Conservation (phyloP, 805 yeast genomes). For the Metschnikowia gelsemii region DNA sequence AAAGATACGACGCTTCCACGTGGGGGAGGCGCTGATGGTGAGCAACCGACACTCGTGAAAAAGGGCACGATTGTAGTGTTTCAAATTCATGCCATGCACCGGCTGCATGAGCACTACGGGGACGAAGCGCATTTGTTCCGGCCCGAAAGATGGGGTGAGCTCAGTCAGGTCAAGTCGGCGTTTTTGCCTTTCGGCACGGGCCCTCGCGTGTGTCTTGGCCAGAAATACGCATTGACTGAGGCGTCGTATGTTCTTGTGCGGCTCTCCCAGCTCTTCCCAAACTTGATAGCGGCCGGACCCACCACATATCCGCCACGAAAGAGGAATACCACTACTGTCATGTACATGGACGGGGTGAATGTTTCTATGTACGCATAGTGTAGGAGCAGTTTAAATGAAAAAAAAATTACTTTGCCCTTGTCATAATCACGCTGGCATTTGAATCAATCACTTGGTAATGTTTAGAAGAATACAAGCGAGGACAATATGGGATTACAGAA, state of each 20-base stretch:
- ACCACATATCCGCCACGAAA: constrained; percentile 11
- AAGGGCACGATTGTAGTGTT: constrained; percentile 16
- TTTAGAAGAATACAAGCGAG: too few relatives aligned
- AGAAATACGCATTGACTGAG: constrained; percentile 19
- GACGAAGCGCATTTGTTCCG: constrained; percentile 14
- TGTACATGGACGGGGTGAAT: constrained; percentile 15
- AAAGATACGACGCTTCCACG: constrained; percentile 48
- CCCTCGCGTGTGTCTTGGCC: constrained; percentile 20
- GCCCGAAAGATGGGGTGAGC: constrained; percentile 20
- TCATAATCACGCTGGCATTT: too few relatives aligned
- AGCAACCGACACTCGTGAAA: constrained; percentile 31
- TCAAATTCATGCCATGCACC: constrained; percentile 16
- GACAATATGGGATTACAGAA: too few relatives aligned
- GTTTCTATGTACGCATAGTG: constrained; percentile 1
- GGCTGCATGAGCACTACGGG: constrained; percentile 14
- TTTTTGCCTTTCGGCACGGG: constrained; percentile 18
- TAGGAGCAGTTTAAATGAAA: background rate
- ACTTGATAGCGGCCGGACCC: constrained; percentile 2
- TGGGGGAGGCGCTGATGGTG: constrained; percentile 47
- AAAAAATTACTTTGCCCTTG: too few relatives aligned
- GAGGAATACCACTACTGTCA: constrained; percentile 8
- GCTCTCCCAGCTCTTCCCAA: constrained; percentile 18
- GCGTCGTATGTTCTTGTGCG: constrained; percentile 18
- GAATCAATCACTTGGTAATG: too few relatives aligned
- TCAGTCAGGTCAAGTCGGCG: constrained; percentile 14